A percentile compares a stretch with the other conserved stretches of the same genome.
These are phyloP conservation scores for Populus hybrid DNA, from an alignment of 441 rosid genomes.

Conservation along the genomic window DNA sequence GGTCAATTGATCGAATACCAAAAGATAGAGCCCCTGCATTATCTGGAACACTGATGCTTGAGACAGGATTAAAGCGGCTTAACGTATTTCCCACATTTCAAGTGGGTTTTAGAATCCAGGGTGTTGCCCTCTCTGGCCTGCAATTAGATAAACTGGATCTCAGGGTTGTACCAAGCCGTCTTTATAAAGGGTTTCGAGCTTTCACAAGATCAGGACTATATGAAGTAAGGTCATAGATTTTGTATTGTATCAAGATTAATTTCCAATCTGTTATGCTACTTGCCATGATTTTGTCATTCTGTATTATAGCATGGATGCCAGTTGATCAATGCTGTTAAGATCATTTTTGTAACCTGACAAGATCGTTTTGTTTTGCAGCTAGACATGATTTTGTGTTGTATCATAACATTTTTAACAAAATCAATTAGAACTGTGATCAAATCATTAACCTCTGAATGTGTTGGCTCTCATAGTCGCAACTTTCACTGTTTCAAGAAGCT, in stretches of 20 bases:
- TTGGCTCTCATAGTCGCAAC: not conserved
- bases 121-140: slow-evolving; percentile 84
- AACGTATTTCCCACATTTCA: slow-evolving; percentile 74
- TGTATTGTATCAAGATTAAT: slow-evolving; percentile 5
- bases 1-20: slow-evolving; percentile 86
- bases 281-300: not conserved
- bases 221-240: slow-evolving; percentile 64
- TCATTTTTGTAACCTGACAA: too few relatives aligned
- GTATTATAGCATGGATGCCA: not conserved
- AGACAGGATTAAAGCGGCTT: slow-evolving; percentile 60
- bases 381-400: too few relatives aligned
- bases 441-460: not conserved
- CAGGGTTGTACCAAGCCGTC: slow-evolving; percentile 57
- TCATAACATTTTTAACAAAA: not conserved
- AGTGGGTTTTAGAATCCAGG: slow-evolving; percentile 79
- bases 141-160: slow-evolving; percentile 79
- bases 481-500: not conserved
- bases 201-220: slow-evolving; percentile 72
- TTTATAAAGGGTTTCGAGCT: slow-evolving; percentile 90
- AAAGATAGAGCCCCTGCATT: slow-evolving; percentile 84
- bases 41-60: slow-evolving; percentile 63
- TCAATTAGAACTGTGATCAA: not conserved
- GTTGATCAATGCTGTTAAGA: not conserved
- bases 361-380: too few relatives aligned
- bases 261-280: not conserved